These are phyloP conservation scores for Umbelopsis sp. DNA, from an alignment of 192 early-diverging fungal species.

Conservation along the genomic window DNA sequence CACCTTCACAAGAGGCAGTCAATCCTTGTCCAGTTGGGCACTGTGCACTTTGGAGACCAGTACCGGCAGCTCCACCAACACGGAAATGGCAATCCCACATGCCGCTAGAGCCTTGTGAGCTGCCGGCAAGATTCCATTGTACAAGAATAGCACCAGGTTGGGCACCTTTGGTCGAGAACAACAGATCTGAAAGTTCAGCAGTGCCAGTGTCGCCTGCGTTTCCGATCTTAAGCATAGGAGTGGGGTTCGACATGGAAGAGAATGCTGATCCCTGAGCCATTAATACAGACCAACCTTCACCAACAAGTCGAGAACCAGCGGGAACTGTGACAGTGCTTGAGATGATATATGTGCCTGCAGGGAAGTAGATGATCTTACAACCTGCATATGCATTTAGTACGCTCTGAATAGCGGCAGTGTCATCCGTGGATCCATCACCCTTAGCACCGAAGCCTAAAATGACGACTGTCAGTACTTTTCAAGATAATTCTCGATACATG, in stretches of 20 bases:
- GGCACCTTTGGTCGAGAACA: constrained; percentile 28
- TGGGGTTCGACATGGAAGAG: constrained; percentile 31
- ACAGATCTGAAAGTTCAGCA: constrained; percentile 40
- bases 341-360: constrained; percentile 41
- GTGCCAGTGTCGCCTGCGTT: constrained; percentile 40
- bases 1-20: constrained; percentile 28
- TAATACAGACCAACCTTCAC: constrained; percentile 46
- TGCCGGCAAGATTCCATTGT: constrained; percentile 42
- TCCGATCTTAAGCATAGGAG: constrained; percentile 44
- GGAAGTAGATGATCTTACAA: constrained; percentile 44
- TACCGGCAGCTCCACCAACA: constrained; percentile 43
- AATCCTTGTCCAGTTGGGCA: constrained; percentile 18
- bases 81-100: constrained; percentile 50
- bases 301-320: constrained; percentile 31
- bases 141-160: constrained; percentile 46
- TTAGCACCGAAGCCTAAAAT: constrained; percentile 36
- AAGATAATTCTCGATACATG: not conserved
- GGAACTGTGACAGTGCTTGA: constrained; percentile 40
- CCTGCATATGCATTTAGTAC: constrained; percentile 25
- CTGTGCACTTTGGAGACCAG: constrained; percentile 24
- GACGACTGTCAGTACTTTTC: too few species aligned
- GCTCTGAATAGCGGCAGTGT: constrained; percentile 41
- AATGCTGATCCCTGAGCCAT: constrained; percentile 41
- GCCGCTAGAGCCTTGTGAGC: constrained; percentile 28
- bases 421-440: constrained; percentile 51